A percentile compares a stretch with the other conserved stretches of the same genome.
These are phyloP conservation scores for Lodderomyces jiufengensis DNA, from an alignment of 1,139 yeast genomes.

Conservation along the genomic window DNA sequence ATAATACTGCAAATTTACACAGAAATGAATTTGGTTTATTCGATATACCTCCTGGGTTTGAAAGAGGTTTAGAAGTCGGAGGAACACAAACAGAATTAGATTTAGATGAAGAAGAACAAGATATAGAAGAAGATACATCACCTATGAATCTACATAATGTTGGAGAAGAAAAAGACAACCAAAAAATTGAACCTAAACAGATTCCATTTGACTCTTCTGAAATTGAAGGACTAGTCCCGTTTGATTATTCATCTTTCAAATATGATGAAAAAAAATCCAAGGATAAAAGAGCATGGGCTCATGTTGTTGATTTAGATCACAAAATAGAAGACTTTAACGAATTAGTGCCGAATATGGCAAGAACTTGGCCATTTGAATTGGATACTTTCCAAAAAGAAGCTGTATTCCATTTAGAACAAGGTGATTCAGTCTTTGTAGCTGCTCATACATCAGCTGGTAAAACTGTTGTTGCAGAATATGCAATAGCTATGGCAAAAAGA, in stretches of 20 bases:
- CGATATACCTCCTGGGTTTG: slow-evolving; percentile 79
- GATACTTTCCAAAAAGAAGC: slow-evolving; percentile 98
- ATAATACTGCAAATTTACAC: slow-evolving; percentile 48
- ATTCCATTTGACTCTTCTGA: slow-evolving; percentile 38
- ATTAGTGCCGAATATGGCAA: slow-evolving; percentile 88
- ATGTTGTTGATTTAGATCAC: slow-evolving; percentile 84
- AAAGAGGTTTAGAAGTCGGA: slow-evolving; percentile 56
- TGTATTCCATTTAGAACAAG: slow-evolving; percentile 91
- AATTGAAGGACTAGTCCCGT: slow-evolving; percentile 76
- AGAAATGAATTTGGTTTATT: slow-evolving; percentile 71
- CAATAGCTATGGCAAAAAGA: slow-evolving; percentile 87
- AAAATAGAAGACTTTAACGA: slow-evolving; percentile 79
- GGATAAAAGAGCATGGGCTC: slow-evolving; percentile 81
- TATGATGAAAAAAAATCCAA: slow-evolving; percentile 24
- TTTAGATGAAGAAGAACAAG: slow-evolving; percentile 19
- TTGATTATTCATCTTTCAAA: slow-evolving; percentile 39
- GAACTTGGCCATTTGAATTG: slow-evolving; percentile 88
- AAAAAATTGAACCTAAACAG: slow-evolving; percentile 3
- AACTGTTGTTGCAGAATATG: slow-evolving; percentile 91
- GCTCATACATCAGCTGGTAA: slow-evolving; percentile 97
- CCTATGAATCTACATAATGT: slow-evolving; percentile 6
- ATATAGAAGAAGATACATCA: slow-evolving; percentile 19
- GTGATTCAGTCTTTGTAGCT: slow-evolving; percentile 96
- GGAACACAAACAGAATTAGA: slow-evolving; percentile 13
- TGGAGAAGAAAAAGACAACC: not conserved